phyloP scores from a whole-genome alignment of 345 rosid genomes.

The Eutrema japonicum region DNA sequence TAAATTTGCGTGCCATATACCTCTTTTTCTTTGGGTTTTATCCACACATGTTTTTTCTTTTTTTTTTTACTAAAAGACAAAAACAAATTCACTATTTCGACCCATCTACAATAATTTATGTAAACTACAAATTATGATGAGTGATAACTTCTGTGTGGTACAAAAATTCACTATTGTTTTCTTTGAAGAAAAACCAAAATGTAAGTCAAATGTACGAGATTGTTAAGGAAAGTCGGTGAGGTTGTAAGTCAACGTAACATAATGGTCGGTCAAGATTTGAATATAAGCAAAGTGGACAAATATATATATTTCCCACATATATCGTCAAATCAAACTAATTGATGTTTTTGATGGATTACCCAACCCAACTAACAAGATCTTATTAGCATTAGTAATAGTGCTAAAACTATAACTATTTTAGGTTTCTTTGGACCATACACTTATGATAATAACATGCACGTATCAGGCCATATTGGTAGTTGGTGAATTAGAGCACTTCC shows the following conservation, averaged over 20 bases:
- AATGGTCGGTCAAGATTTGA: constrained; percentile 28
- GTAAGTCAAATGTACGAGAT: constrained; percentile 18
- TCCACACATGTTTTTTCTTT: too few relatives aligned
- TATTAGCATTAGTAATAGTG: background rate
- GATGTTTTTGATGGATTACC: constrained; percentile 25
- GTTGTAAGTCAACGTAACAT: constrained; percentile 25
- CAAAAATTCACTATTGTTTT: too few relatives aligned
- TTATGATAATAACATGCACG: constrained; percentile 31
- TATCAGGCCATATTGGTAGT: constrained; percentile 25
- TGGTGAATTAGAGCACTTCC: background rate
- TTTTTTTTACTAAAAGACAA: too few relatives aligned
- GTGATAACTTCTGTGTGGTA: too few relatives aligned
- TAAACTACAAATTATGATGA: too few relatives aligned
- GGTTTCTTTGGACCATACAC: constrained; percentile 1
- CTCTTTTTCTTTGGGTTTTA: too few relatives aligned
- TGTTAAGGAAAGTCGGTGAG: constrained; percentile 12
- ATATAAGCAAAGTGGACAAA: constrained; percentile 24
- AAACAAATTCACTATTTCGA: too few relatives aligned
- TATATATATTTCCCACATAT: constrained; percentile 1
- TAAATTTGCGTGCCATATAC: too few relatives aligned
- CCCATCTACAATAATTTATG: too few relatives aligned
- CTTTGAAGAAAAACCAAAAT: background rate
- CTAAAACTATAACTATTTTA: background rate
- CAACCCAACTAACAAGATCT: constrained; percentile 19
- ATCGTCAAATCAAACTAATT: constrained; percentile 12